phyloP scores from a whole-genome alignment of 805 yeast genomes.

The Lipomyces yamadae region DNA sequence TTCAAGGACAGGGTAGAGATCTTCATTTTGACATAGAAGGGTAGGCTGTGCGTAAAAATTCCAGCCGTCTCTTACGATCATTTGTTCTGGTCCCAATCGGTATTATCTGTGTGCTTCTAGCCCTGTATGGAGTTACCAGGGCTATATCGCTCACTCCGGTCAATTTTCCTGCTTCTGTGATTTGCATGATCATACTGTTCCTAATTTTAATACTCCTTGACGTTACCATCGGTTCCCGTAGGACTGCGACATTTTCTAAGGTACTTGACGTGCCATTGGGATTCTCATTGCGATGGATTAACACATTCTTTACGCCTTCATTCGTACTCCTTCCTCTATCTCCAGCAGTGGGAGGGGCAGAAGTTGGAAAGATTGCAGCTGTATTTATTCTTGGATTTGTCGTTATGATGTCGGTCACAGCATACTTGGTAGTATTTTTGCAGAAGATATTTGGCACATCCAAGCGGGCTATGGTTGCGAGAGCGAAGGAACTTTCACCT shows the following conservation, averaged over 20 bases:
- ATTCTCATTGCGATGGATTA: conserved; percentile 76
- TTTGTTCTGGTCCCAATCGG: conserved; percentile 58
- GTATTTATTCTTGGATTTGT: conserved; percentile 71
- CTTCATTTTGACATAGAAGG: conserved; percentile 8
- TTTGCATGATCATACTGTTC: conserved; percentile 68
- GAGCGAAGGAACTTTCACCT: conserved; percentile 40
- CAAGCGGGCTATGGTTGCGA: conserved; percentile 34
- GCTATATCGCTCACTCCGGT: conserved; percentile 55
- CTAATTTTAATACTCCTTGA: conserved; percentile 52
- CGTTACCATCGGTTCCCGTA: conserved; percentile 47
- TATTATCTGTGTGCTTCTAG: conserved; percentile 50
- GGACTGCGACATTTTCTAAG: conserved; percentile 28
- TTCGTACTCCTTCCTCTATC: conserved; percentile 73
- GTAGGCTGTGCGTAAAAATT: conserved; percentile 24
- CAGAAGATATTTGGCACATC: conserved; percentile 46
- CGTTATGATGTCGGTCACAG: conserved; percentile 55
- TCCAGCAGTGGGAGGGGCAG: conserved; percentile 65
- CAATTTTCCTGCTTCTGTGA: conserved; percentile 70
- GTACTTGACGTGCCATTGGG: conserved; percentile 62
- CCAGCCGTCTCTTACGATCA: conserved; percentile 46
- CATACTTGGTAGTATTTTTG: conserved; percentile 53
- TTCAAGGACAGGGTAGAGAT: conserved; percentile 37
- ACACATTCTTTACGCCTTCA: conserved; percentile 76
- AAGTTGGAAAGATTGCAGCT: conserved; percentile 74
- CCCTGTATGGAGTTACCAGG: conserved; percentile 60